Base-by-base conservation (phyloP, 768 basidiomycete species). In the Suillus placidus region DNA sequence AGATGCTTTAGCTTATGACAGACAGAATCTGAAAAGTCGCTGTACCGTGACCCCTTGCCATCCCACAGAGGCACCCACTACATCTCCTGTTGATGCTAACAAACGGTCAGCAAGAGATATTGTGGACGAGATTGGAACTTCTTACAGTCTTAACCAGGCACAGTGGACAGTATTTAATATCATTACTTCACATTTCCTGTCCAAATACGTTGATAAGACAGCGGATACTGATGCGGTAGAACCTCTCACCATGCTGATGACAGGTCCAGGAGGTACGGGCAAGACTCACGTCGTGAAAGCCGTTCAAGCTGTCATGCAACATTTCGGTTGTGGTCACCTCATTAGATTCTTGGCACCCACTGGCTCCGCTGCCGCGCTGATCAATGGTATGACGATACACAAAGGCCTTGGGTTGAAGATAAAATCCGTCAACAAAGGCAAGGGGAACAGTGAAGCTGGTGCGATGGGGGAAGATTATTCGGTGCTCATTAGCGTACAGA, bases 201-300 rank as follows among this genome's bases (percentile, higher is more conserved):
- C n/a, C n/a, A n/a, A n/a, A 18, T 43, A 55, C 30, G 65, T 62
- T 40, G n/a, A 6, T 3, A 64, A 64, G 47, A 40, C 40, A 2
- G 9, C 18, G 2, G 23, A 38, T 12, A 18, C 47, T 40, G 40
- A 40, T 37, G 35, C 6, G n/a, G n/a, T n/a, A n/a, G n/a, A n/a
- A 1, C 61, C 60, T 0, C 45, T 72, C 32, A 26, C 37, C 0
- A 66, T 76, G 70, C 35, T 71, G 0, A 67, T 77, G 63, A 73
- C 71, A 20, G 76, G 77, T 1, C 74, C 77, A 5, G 77, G 76
- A 4, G 76, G 77, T 0, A 78, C 76, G 38, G 77, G 77, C 6
- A 79, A 79, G 65, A 79, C 72, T 6, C 71, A 77, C 52, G 70
- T 77, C 37, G 72, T 77, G 0, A 49, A 68, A 18, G 73, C 76